Percentiles rank a stretch among this genome's conserved stretches.
These are phyloP conservation scores for Cercospora sp. DNA, from an alignment of 2,329 filamentous ascomycete genomes.

Conservation along the genomic window DNA sequence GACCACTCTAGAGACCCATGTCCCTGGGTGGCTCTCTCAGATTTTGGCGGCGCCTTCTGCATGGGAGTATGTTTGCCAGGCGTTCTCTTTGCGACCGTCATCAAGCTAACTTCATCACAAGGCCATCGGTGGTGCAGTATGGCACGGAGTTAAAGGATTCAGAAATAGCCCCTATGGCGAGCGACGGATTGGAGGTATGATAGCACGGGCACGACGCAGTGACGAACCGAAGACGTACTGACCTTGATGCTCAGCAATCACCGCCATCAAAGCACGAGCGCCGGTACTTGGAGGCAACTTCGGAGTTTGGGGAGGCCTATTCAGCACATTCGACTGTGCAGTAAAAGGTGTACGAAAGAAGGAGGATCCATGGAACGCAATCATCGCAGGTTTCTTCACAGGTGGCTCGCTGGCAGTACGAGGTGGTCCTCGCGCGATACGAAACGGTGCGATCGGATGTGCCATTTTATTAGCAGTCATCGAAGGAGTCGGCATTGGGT, in stretches of 20 bases:
- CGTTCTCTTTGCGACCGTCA: background rate
- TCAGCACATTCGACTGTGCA: conserved; percentile 94
- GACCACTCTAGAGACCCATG: conserved; percentile 97
- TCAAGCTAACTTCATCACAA: conserved; percentile 17
- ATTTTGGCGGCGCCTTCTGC: conserved; percentile 94
- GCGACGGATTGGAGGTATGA: conserved; percentile 75
- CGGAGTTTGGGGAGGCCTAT: conserved; percentile 94
- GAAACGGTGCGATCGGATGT: conserved; percentile 95
- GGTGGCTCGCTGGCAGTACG: conserved; percentile 87
- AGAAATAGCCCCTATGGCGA: conserved; percentile 70
- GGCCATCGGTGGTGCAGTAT: conserved; percentile 62
- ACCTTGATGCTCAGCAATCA: conserved; percentile 59
- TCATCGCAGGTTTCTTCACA: conserved; percentile 96
- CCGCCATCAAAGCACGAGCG: conserved; percentile 94
- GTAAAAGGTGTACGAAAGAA: conserved; percentile 87
- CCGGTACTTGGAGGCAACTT: conserved; percentile 97
- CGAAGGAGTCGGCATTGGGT: conserved; percentile 93
- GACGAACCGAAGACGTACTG: conserved; percentile 2
- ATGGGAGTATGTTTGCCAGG: conserved; percentile 74
- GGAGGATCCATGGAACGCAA: conserved; percentile 97
- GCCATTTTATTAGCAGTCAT: conserved; percentile 93
- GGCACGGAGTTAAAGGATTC: conserved; percentile 87
- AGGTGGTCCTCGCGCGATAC: conserved; percentile 85
- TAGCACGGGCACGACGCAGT: background rate
- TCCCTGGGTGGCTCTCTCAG: conserved; percentile 93